Evolutionary conservation across 768 basidiomycete genomes (phyloP).

Genomic region (Paxillus involutus): DNA sequence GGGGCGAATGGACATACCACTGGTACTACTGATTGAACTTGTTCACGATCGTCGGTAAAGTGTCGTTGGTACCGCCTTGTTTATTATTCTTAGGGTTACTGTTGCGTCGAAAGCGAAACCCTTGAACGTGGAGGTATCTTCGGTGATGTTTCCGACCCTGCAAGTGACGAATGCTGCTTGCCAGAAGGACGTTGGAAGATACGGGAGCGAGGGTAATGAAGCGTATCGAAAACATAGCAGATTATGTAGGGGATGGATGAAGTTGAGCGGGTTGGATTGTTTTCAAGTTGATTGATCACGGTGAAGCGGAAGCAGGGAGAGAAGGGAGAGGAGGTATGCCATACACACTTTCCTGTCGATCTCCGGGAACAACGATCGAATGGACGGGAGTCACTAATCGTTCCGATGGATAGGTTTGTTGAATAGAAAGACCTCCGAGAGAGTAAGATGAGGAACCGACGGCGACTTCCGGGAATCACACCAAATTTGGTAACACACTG

Average conservation of each 20-base stretch:
- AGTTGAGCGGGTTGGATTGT: too few species aligned
- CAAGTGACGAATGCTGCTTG: constrained; percentile 26
- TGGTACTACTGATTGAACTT: constrained; percentile 17
- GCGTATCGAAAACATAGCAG: constrained; percentile 12
- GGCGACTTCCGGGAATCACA: too few species aligned
- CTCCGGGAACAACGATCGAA: too few species aligned
- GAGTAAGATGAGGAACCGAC: too few species aligned
- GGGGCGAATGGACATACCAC: constrained; percentile 19
- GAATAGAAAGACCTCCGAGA: too few species aligned
- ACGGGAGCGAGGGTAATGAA: constrained; percentile 7
- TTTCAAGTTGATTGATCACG: too few species aligned
- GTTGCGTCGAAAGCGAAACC: constrained; percentile 21
- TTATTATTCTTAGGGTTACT: constrained; percentile 15
- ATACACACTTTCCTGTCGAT: too few species aligned
- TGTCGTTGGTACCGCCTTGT: constrained; percentile 20
- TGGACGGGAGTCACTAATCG: too few species aligned
- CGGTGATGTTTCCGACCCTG: not conserved
- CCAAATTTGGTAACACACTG: too few species aligned
- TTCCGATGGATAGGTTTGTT: too few species aligned
- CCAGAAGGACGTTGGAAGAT: constrained; percentile 29
- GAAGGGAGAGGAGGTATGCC: too few species aligned
- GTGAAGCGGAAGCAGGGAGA: too few species aligned
- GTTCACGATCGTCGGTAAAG: constrained; percentile 18
- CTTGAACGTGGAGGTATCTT: constrained; percentile 4
- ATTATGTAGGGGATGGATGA: not conserved